These are phyloP conservation scores for Solanum neorickii DNA, from an alignment of 257 asterid species.

Conservation along the genomic window DNA sequence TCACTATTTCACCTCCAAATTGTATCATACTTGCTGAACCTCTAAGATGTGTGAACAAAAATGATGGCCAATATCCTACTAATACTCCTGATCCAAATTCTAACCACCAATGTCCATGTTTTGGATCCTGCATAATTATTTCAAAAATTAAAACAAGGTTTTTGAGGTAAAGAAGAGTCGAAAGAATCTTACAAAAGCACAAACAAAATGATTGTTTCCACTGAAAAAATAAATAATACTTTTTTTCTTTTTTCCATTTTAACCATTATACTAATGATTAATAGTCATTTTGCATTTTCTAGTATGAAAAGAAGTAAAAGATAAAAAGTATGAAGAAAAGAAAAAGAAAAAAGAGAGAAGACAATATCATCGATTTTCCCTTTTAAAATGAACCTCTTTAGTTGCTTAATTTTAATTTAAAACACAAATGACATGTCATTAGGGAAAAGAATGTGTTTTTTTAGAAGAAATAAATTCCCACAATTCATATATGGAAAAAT, in stretches of 20 bases:
- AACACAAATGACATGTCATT: neutral
- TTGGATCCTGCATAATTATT: conserved; percentile 31
- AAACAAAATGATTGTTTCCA: conserved; percentile 34
- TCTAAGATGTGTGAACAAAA: conserved; percentile 27
- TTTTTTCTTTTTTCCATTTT: neutral
- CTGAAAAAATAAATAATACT: neutral
- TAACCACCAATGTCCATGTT: conserved; percentile 50
- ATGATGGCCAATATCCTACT: conserved; percentile 47
- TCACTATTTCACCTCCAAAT: conserved; percentile 47
- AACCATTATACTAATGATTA: neutral
- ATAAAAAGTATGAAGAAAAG: neutral
- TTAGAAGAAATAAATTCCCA: too few species aligned
- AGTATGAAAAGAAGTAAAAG: neutral
- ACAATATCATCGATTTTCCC: neutral
- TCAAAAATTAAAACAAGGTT: neutral
- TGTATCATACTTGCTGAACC: conserved; percentile 40
- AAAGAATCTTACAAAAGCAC: conserved; percentile 38
- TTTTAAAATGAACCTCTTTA: neutral
- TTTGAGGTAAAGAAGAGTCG: conserved; percentile 29
- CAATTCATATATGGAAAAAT: too few species aligned
- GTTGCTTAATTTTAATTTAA: neutral
- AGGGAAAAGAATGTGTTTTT: neutral
- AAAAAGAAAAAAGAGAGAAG: neutral
- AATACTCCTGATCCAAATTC: conserved; percentile 36
- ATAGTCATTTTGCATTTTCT: neutral